Conservation (phyloP, 2,329 filamentous ascomycete species). For the Stachybotrys chlorohalonatus region DNA sequence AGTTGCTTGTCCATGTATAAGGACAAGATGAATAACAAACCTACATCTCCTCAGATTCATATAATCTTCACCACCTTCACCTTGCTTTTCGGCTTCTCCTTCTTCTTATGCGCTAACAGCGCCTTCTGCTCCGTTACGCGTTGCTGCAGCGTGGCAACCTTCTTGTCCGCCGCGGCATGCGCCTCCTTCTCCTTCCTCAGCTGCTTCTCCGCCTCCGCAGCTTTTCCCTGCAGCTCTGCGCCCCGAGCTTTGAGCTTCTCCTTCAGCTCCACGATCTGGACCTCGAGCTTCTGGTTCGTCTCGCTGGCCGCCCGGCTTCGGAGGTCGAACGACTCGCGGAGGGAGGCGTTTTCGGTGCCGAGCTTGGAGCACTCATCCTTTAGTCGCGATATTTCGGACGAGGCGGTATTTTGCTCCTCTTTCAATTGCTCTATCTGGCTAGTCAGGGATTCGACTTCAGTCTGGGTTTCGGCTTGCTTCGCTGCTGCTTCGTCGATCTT, state of each 20-base stretch:
- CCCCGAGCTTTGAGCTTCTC: background rate
- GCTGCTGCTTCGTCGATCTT: slow-evolving; percentile 12
- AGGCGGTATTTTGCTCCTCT: slow-evolving; percentile 12
- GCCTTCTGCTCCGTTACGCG: background rate
- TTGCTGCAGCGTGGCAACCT: background rate
- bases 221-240: background rate
- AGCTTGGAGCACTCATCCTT: slow-evolving; percentile 11
- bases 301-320: slow-evolving; percentile 5
- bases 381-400: slow-evolving; percentile 11
- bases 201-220: background rate
- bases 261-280: background rate
- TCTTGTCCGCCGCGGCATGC: background rate
- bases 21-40: too few species aligned
- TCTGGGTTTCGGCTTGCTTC: slow-evolving; percentile 2
- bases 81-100: background rate
- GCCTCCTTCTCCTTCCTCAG: background rate
- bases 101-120: background rate
- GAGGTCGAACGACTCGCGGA: slow-evolving; percentile 9
- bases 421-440: slow-evolving; percentile 12
- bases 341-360: slow-evolving; percentile 11
- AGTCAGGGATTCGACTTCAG: slow-evolving; percentile 8
- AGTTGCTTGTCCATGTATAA: too few species aligned
- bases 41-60: too few species aligned
- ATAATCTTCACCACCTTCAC: background rate
- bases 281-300: background rate